Percentiles rank a stretch among this genome's conserved stretches.
Conservation (phyloP, 805 yeast genomes). For the Candida ponderosae region DNA sequence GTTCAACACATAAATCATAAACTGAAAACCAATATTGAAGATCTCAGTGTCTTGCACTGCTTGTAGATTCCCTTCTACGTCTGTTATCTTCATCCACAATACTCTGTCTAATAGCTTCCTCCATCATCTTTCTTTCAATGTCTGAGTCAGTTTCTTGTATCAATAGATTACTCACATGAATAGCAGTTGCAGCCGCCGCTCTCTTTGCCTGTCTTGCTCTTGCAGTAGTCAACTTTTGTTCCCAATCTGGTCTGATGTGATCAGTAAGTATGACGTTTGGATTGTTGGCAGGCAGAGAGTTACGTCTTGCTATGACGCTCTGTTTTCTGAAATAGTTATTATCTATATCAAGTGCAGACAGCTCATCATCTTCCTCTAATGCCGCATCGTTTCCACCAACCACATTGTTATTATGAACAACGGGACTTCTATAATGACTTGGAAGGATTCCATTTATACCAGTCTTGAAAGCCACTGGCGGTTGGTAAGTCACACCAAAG, state of each 20-base stretch:
- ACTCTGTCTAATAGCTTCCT: conserved; percentile 74
- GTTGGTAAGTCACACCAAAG: conserved; percentile 78
- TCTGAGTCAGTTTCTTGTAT: conserved; percentile 33
- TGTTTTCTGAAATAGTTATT: conserved; percentile 10
- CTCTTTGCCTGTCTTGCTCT: conserved; percentile 72
- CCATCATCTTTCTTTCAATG: conserved; percentile 71
- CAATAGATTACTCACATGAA: conserved; percentile 79
- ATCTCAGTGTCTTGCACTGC: neutral
- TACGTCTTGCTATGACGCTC: conserved; percentile 26
- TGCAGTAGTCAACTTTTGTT: conserved; percentile 60
- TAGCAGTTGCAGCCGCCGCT: conserved; percentile 90
- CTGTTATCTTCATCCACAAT: conserved; percentile 63
- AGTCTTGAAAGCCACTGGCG: conserved; percentile 43
- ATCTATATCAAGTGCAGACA: conserved; percentile 6
- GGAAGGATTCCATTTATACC: conserved; percentile 56
- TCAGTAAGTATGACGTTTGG: conserved; percentile 75
- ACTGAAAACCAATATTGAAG: too few species aligned
- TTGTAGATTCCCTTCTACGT: conserved; percentile 21
- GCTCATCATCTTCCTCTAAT: conserved; percentile 5
- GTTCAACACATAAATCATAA: too few species aligned
- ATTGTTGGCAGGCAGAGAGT: conserved; percentile 58
- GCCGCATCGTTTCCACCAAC: conserved; percentile 2
- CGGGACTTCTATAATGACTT: conserved; percentile 19
- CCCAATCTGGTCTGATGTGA: conserved; percentile 90
- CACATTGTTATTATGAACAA: neutral